phyloP scores from a whole-genome alignment of 805 yeast genomes.

The Brettanomyces sp. region DNA sequence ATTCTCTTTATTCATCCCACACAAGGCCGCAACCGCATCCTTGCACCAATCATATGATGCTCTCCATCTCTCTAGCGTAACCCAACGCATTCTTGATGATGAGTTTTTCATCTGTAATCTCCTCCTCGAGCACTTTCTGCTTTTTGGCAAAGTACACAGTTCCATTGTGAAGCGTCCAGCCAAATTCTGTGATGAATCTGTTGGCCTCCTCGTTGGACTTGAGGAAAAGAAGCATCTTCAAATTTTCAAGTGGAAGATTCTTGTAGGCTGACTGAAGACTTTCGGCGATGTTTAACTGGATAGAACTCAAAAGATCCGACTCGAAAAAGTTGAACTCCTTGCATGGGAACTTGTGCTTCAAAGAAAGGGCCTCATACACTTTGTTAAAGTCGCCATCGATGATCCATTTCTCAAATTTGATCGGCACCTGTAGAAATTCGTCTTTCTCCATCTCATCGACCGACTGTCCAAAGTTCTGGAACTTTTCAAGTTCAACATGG shows the following conservation, averaged over 20 bases:
- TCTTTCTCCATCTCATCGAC: conserved; percentile 53
- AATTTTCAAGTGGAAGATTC: conserved; percentile 69
- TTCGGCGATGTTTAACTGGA: conserved; percentile 77
- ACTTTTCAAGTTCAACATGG: conserved; percentile 78
- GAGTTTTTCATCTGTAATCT: conserved; percentile 31
- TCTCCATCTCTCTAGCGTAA: conserved; percentile 87
- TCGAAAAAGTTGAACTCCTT: conserved; percentile 76
- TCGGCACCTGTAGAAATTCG: conserved; percentile 70
- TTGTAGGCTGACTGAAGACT: conserved; percentile 75
- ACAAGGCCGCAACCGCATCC: too few species aligned
- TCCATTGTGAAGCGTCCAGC: conserved; percentile 51
- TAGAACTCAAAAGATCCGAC: conserved; percentile 63
- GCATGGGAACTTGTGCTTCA: conserved; percentile 52
- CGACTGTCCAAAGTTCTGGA: conserved; percentile 38
- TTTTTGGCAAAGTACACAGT: conserved; percentile 34
- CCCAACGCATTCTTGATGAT: conserved; percentile 65
- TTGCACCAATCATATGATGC: conserved; percentile 49
- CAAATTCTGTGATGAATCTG: conserved; percentile 41
- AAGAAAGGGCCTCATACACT: conserved; percentile 57
- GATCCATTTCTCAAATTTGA: conserved; percentile 82
- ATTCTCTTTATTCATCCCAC: too few species aligned
- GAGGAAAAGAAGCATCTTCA: conserved; percentile 71
- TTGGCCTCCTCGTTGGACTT: conserved; percentile 41
- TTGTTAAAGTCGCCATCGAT: conserved; percentile 96
- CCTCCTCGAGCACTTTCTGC: conserved; percentile 17